Evolutionary conservation across 2,329 filamentous ascomycete species (phyloP).

Genomic region (Ascochyta pisi): DNA sequence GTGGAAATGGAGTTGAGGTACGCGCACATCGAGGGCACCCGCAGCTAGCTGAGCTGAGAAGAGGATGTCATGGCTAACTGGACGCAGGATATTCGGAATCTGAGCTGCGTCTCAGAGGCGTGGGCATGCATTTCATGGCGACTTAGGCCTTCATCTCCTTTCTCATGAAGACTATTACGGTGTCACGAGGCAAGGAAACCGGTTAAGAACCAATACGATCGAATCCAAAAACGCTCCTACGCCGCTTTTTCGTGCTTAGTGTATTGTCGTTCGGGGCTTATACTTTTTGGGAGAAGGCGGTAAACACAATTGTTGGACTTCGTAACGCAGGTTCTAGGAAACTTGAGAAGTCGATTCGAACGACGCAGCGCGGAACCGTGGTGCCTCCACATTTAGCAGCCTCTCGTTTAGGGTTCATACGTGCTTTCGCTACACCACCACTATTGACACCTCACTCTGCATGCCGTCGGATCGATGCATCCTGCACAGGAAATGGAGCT

Average conservation of each 20-base stretch:
- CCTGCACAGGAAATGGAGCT: background rate
- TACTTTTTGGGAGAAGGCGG: background rate
- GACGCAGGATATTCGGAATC: slow-evolving; percentile 38
- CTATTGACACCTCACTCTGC: too few relatives aligned
- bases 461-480: too few relatives aligned
- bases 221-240: slow-evolving; percentile 34
- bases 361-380: background rate
- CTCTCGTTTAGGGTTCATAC: too few relatives aligned
- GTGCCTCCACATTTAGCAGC: too few relatives aligned
- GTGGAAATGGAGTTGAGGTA: slow-evolving; percentile 44
- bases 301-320: background rate
- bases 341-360: background rate
- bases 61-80: slow-evolving; percentile 22
- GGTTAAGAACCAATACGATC: slow-evolving; percentile 39
- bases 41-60: background rate
- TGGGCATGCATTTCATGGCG: slow-evolving; percentile 40
- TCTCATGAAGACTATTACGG: slow-evolving; percentile 36
- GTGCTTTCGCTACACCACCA: too few relatives aligned
- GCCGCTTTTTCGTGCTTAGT: slow-evolving; percentile 2
- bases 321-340: background rate
- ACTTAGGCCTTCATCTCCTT: slow-evolving; percentile 37
- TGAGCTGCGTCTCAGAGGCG: slow-evolving; percentile 33
- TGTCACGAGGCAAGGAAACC: slow-evolving; percentile 43
- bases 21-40: background rate
- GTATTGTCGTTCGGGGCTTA: background rate